Percentiles rank a stretch among this genome's conserved stretches.
These are phyloP conservation scores for Sporothrix protearum DNA, from an alignment of 2,329 filamentous ascomycete genomes.

Conservation along the genomic window DNA sequence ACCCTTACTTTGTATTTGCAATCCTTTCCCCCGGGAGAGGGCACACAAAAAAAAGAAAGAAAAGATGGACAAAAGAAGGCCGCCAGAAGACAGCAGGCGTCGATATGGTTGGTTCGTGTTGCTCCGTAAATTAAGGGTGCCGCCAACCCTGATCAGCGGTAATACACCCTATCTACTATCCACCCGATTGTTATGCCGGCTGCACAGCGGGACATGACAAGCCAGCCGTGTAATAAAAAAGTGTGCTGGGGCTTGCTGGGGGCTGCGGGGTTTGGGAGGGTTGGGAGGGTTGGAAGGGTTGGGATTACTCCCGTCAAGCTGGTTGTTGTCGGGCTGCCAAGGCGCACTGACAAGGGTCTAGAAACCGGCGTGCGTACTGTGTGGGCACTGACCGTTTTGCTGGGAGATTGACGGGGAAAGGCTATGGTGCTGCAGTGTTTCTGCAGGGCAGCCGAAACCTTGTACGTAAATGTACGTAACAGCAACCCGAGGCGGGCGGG, in stretches of 20 bases:
- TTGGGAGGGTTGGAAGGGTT: no score
- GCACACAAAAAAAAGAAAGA: neutral
- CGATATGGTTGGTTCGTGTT: neutral
- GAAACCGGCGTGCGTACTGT: neutral
- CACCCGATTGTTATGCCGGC: conserved; percentile 15
- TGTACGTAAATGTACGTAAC: conserved; percentile 37
- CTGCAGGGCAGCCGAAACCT: conserved; percentile 1
- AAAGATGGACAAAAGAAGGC: conserved; percentile 6
- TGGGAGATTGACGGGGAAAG: conserved; percentile 9
- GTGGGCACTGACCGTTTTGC: conserved; percentile 20
- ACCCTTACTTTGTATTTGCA: neutral
- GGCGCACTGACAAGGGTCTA: conserved; percentile 7
- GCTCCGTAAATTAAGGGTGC: conserved; percentile 18
- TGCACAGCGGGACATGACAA: conserved; percentile 20
- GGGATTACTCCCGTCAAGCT: neutral
- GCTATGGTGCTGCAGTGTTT: neutral
- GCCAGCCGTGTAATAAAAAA: neutral
- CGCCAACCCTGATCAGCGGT: conserved; percentile 15
- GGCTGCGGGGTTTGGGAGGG: no score
- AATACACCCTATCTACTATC: conserved; percentile 19
- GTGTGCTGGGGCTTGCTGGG: neutral
- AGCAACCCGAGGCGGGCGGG: conserved; percentile 17
- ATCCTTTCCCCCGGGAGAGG: neutral
- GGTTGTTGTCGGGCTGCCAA: conserved; percentile 1
- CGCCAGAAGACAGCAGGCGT: neutral